These are phyloP conservation scores for Coemansia aciculifera DNA, from an alignment of 192 early-diverging fungal genomes.

Conservation along the genomic window DNA sequence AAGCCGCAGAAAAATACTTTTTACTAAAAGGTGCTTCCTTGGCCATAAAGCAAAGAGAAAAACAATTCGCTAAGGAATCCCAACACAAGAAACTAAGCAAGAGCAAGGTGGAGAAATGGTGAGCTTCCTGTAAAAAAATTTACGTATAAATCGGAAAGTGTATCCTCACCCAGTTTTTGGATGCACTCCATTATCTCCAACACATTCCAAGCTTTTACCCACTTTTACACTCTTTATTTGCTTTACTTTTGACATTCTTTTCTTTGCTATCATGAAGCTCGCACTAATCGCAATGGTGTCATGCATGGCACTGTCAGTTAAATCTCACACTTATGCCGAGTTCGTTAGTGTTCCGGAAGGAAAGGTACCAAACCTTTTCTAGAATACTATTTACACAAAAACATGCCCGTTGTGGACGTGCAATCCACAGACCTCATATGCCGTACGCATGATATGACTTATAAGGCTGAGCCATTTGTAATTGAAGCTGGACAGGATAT, in stretches of 20 bases:
- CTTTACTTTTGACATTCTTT: background rate
- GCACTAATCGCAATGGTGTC: background rate
- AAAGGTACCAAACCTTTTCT: background rate
- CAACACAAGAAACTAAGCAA: background rate
- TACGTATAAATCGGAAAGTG: background rate
- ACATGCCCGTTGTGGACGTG: background rate
- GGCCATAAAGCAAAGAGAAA: background rate
- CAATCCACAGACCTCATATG: background rate
- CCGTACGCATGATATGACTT: background rate
- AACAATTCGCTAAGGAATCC: background rate
- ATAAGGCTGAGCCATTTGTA: background rate
- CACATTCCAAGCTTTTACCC: background rate
- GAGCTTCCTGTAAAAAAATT: background rate
- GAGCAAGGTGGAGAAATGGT: background rate
- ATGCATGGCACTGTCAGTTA: background rate
- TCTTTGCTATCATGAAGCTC: background rate
- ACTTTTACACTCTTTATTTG: background rate
- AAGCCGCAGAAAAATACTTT: background rate
- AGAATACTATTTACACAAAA: too few relatives aligned
- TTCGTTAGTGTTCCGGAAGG: background rate
- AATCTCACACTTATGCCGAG: background rate
- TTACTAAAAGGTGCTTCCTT: background rate
- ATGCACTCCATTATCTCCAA: background rate
- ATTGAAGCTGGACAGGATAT: background rate
- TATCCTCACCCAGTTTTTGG: background rate